A percentile compares a stretch with the other conserved stretches of the same genome.
Conservation (phyloP, 768 basidiomycete species). For the Lactarius akahatsu region DNA sequence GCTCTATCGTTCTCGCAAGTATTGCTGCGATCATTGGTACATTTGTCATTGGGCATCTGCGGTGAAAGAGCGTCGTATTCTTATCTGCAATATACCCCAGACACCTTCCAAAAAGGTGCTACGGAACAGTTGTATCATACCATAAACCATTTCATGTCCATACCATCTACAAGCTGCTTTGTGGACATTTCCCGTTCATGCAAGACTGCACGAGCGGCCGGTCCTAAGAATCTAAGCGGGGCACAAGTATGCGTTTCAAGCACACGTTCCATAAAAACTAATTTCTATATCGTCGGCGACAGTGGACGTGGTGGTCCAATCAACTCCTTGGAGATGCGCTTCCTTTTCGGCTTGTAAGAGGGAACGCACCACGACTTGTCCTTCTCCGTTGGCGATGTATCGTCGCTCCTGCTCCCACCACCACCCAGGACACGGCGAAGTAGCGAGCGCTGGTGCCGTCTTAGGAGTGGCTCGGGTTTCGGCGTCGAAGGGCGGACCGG, state of each 20-base stretch:
- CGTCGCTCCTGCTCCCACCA: neutral
- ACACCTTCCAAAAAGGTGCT: neutral
- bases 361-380: neutral
- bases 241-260: neutral
- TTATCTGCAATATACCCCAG: neutral
- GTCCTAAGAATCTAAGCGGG: neutral
- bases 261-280: neutral
- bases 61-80: neutral
- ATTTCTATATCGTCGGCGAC: neutral
- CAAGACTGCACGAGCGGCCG: neutral
- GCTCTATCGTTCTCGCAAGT: neutral
- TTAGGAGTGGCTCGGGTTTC: constrained; percentile 20
- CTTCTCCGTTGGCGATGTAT: neutral
- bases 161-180: neutral
- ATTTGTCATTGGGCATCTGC: neutral
- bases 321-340: constrained; percentile 18
- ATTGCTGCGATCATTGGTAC: neutral
- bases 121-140: neutral
- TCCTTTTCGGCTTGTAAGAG: constrained; percentile 8
- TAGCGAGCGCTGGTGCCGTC: constrained; percentile 24
- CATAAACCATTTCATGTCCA: neutral
- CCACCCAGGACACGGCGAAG: constrained; percentile 17
- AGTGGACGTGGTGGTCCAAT: constrained; percentile 23
- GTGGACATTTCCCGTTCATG: neutral
- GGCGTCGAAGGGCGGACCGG: constrained; percentile 16